These are phyloP conservation scores for Trametes gibbosa DNA, from an alignment of 768 basidiomycete genomes.

Conservation along the genomic window DNA sequence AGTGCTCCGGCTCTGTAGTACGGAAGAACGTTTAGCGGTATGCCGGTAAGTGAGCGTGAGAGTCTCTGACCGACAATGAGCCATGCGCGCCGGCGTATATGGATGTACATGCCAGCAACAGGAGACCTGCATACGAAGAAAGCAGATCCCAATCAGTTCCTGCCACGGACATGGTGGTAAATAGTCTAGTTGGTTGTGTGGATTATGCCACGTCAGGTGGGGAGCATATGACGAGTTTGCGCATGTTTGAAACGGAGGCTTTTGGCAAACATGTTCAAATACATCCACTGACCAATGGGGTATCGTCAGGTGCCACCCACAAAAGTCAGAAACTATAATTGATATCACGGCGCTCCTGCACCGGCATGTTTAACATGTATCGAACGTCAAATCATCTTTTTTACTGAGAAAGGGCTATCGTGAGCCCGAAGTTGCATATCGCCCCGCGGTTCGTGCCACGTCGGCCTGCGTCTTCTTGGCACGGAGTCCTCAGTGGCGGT, in stretches of 20 bases:
- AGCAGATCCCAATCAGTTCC: conserved; percentile 54
- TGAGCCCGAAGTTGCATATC: too few species aligned
- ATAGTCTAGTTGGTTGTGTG: neutral
- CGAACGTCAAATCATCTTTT: too few species aligned
- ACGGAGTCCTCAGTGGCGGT: conserved; percentile 5
- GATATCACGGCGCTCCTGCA: too few species aligned
- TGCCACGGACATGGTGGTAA: conserved; percentile 3
- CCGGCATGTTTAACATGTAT: too few species aligned
- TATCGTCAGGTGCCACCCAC: neutral
- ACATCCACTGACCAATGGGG: neutral
- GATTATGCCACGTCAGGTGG: conserved; percentile 9
- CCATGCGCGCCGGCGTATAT: conserved; percentile 70
- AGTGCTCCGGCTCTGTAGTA: conserved; percentile 13
- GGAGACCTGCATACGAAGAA: conserved; percentile 66
- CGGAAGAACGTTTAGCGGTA: neutral
- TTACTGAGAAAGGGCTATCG: too few species aligned
- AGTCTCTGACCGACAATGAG: conserved; percentile 55
- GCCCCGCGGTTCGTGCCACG: too few species aligned
- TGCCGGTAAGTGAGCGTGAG: conserved; percentile 2
- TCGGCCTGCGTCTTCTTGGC: too few species aligned
- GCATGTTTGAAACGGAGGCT: conserved; percentile 20
- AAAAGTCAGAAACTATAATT: too few species aligned
- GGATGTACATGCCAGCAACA: conserved; percentile 60
- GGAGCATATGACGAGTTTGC: conserved; percentile 20
- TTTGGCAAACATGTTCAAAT: conserved; percentile 23